Evolutionary conservation across 176 grass and related monocot species (phyloP).

Genomic region (Zea luxurians): DNA sequence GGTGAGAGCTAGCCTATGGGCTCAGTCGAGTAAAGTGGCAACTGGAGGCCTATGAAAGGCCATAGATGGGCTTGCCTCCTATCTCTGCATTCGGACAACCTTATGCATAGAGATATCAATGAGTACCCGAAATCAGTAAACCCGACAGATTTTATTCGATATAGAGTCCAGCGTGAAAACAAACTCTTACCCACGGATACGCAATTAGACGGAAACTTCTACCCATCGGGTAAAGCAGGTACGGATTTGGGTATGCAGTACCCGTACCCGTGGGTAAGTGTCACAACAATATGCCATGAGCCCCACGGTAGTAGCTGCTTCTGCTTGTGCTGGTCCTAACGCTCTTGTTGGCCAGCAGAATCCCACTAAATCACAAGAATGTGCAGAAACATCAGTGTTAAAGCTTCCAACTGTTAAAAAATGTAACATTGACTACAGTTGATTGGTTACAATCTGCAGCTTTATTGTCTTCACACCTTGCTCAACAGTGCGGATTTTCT

Average conservation of each 20-base stretch:
- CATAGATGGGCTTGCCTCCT: conserved; percentile 48
- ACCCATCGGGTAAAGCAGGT: too few relatives aligned
- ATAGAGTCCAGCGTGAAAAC: too few relatives aligned
- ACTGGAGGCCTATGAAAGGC: background rate
- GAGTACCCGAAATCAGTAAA: too few relatives aligned
- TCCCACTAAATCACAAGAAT: conserved; percentile 57
- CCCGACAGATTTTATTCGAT: too few relatives aligned
- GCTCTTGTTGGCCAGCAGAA: conserved; percentile 66
- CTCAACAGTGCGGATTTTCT: conserved; percentile 83
- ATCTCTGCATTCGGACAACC: conserved; percentile 27
- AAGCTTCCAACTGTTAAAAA: background rate
- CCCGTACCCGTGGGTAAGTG: too few relatives aligned
- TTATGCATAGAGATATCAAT: too few relatives aligned
- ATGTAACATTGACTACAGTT: background rate
- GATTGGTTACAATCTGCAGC: conserved; percentile 68
- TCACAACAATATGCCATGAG: conserved; percentile 62
- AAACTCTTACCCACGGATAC: too few relatives aligned
- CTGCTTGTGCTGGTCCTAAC: conserved; percentile 67
- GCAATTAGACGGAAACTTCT: too few relatives aligned
- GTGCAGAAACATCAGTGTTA: conserved; percentile 4
- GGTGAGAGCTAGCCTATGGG: background rate
- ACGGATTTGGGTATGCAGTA: too few relatives aligned
- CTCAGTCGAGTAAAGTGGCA: background rate
- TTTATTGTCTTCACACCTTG: conserved; percentile 90
- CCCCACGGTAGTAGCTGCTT: conserved; percentile 69